Evolutionary conservation across 768 basidiomycete genomes (phyloP), one percentile per base, ranked within the genome.

Genomic region (Hygrophorus pudorinus): DNA sequence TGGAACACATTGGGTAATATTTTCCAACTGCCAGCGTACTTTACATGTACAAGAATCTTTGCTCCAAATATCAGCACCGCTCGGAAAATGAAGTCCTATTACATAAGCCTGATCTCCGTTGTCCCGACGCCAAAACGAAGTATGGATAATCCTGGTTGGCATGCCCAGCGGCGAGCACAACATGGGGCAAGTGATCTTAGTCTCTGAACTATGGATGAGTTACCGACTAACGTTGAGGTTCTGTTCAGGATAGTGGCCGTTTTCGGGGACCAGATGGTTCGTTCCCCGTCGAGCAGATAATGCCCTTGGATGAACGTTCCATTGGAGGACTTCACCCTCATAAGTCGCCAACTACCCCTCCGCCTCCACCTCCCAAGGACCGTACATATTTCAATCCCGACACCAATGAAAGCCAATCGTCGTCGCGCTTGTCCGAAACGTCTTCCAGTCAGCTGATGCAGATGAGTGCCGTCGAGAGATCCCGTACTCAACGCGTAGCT

Each of bases 71-170:
- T n/a, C n/a, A n/a, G n/a, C n/a, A n/a, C n/a, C n/a, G n/a, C n/a
- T n/a, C n/a, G n/a, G n/a, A n/a, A n/a, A n/a, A 38, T 11, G 4
- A 11, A 38, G 4, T 14, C 13, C 18, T 41, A 30, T n/a, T 30
- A 16, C 11, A 16, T 20, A 14, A 14, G 35, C n/a, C n/a, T 20
- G n/a, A 36, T 14, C n/a, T 40, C 10, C 38, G 27, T 21, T 11
- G 2, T n/a, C 27, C n/a, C 2, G 24, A 21, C 7, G n/a, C 38
- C 24, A 7, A 24, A 21, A 7, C 20, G 17, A 16, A n/a, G 11
- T 14, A 87, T 89, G 85, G 87, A 88, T 57, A 78, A 73, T 46
- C 65, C 78, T 43, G 88, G 87, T 45, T 89, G 86, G 85, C 74
- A 73, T 52, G 84, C 85, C 29, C 68, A 69, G 12, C 72, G 77